These are phyloP conservation scores for Cyclotella distinguenda DNA, from an alignment of 108 stramenopile species.

Conservation along the genomic window DNA sequence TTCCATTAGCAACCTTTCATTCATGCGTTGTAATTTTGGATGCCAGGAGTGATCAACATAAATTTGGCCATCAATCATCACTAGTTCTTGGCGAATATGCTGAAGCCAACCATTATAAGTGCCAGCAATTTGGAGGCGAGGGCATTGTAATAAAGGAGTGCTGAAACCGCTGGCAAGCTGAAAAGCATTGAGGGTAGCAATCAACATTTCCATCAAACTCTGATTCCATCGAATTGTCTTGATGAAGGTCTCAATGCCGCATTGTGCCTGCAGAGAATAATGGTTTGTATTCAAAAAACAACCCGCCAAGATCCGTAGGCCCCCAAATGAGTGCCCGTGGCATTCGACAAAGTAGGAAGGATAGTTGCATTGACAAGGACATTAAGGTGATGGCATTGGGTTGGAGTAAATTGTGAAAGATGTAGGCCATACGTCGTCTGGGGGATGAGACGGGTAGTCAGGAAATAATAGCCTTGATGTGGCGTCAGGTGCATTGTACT, in stretches of 20 bases:
- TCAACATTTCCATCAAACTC: not conserved
- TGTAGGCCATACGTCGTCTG: not conserved
- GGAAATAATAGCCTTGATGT: not conserved
- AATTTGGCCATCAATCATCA: not conserved
- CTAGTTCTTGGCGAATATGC: not conserved
- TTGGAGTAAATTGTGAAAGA: not conserved
- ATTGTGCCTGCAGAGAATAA: not conserved
- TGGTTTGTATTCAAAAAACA: not conserved
- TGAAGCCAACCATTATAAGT: not conserved
- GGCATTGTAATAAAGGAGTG: not conserved
- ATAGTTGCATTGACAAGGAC: not conserved
- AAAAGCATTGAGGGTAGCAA: not conserved
- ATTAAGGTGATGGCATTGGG: not conserved
- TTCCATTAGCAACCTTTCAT: conserved; percentile 3
- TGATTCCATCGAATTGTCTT: not conserved
- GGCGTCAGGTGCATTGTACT: not conserved
- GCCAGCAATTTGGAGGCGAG: not conserved
- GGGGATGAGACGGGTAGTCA: not conserved
- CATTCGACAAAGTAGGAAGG: not conserved
- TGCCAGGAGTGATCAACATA: not conserved
- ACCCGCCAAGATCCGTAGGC: not conserved
- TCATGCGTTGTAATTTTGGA: not conserved
- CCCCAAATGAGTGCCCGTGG: not conserved
- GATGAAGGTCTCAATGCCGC: not conserved
- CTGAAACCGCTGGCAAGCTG: conserved; percentile 6